These are phyloP conservation scores for Aspergillus bridgeri DNA, from an alignment of 495 filamentous ascomycete species.

Conservation along the genomic window DNA sequence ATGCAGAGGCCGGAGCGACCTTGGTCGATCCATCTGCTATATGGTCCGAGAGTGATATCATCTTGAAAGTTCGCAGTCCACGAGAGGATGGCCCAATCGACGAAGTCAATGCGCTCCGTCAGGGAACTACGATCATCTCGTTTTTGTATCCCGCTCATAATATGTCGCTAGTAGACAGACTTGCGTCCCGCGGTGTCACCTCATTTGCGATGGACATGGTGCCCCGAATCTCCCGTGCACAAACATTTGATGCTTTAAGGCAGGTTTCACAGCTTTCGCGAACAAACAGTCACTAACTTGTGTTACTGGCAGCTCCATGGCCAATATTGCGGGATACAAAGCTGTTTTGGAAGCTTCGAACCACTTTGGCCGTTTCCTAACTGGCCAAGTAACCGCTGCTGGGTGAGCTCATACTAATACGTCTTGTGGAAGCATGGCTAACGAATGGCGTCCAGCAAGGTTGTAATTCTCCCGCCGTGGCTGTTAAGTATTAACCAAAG, in stretches of 20 bases:
- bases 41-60: slow-evolving; percentile 68
- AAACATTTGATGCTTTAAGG: slow-evolving; percentile 73
- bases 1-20: slow-evolving; percentile 68
- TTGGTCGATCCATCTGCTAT: slow-evolving; percentile 59
- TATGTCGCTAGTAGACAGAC: slow-evolving; percentile 60
- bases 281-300: not conserved
- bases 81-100: slow-evolving; percentile 47
- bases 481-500: slow-evolving; percentile 1
- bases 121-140: slow-evolving; percentile 66
- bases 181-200: slow-evolving; percentile 60
- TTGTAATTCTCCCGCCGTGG: slow-evolving; percentile 7
- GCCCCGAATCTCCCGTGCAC: slow-evolving; percentile 76
- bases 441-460: slow-evolving; percentile 8
- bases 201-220: slow-evolving; percentile 84
- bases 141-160: slow-evolving; percentile 76
- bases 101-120: slow-evolving; percentile 57
- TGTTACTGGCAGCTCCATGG: slow-evolving; percentile 58
- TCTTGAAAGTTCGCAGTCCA: slow-evolving; percentile 75
- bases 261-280: slow-evolving; percentile 6
- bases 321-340: slow-evolving; percentile 85
- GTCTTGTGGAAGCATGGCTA: not conserved
- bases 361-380: slow-evolving; percentile 76
- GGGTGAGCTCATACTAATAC: slow-evolving; percentile 34
- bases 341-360: slow-evolving; percentile 80
- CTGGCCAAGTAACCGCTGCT: slow-evolving; percentile 79